Evolutionary conservation across 192 early-diverging fungal species (phyloP), one percentile per base, ranked within the genome.

Genomic region (Umbelopsis sp.): DNA sequence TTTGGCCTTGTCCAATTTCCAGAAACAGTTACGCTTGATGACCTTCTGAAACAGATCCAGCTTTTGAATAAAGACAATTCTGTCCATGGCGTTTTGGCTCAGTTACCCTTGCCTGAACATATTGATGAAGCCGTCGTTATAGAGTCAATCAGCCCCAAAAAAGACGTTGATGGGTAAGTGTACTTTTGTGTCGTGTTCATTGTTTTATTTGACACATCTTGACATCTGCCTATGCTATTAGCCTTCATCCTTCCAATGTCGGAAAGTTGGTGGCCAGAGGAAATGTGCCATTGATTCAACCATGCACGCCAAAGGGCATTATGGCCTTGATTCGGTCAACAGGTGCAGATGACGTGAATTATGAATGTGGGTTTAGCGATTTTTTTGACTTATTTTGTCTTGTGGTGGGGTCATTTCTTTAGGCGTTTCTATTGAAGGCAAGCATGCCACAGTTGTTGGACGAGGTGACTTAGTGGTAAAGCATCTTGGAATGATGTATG

Each of bases 151-250:
- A 82, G 90, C 68, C 85, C 89, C 3, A 77, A 85, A 65, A 99
- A 98, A 78, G 98, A 99, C 79, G 96, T 99, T n/a, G 98, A 99
- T 77, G 98, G 98, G 84, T 93, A 86, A 74, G 77, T 45, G n/a
- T n/a, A n/a, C n/a, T n/a, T n/a, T n/a, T n/a, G n/a, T n/a, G n/a
- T n/a, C n/a, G n/a, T n/a, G n/a, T n/a, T n/a, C n/a, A n/a, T n/a
- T n/a, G n/a, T n/a, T n/a, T n/a, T n/a, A n/a, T 44, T 44, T 44
- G 43, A 44, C 43, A 44, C 43, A 44, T 12, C 11, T 49, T 16
- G 4, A 29, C 25, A 22, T 21, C 4, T 1, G 6, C 4, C 16
- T 12, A 62, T 1, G 7, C 4, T 12, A 6, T 25, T 68, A 93
- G 91, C 29, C 96, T 99, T 81, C 97, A 99, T 77, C 90, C 95